Conservation (phyloP, 805 yeast species). For the Saccharomycopsis babjevae region DNA sequence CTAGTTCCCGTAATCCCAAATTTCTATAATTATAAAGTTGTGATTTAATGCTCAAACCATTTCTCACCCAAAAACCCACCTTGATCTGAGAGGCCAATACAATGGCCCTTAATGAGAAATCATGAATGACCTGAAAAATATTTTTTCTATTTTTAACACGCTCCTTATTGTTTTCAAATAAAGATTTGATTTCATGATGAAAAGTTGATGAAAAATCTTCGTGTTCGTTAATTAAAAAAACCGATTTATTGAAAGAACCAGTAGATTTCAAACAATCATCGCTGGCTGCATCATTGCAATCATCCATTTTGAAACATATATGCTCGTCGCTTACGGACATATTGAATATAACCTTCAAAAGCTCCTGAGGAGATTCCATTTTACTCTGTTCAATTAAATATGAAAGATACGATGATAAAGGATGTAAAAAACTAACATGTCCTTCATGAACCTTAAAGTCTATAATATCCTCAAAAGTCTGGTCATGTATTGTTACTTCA, state of each 20-base stretch:
- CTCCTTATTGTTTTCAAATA: background rate
- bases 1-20: constrained; percentile 72
- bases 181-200: background rate
- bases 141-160: background rate
- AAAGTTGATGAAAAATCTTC: background rate
- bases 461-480: background rate
- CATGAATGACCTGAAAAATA: constrained; percentile 10
- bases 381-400: constrained; percentile 53
- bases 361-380: constrained; percentile 19
- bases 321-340: background rate
- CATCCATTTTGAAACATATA: background rate
- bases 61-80: constrained; percentile 89
- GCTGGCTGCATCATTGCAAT: too few species aligned
- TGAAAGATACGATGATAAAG: constrained; percentile 62
- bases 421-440: constrained; percentile 65
- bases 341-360: constrained; percentile 7
- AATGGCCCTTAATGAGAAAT: constrained; percentile 66
- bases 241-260: background rate
- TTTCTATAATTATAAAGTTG: constrained; percentile 74
- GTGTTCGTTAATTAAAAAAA: background rate
- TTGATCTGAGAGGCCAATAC: constrained; percentile 77
- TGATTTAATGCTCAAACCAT: constrained; percentile 71
- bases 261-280: background rate
- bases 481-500: background rate
- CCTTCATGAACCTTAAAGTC: constrained; percentile 36